Percentiles rank a stretch among this genome's conserved stretches.
Conservation (phyloP, 1,139 yeast species). For the Kodamaea plutei region DNA sequence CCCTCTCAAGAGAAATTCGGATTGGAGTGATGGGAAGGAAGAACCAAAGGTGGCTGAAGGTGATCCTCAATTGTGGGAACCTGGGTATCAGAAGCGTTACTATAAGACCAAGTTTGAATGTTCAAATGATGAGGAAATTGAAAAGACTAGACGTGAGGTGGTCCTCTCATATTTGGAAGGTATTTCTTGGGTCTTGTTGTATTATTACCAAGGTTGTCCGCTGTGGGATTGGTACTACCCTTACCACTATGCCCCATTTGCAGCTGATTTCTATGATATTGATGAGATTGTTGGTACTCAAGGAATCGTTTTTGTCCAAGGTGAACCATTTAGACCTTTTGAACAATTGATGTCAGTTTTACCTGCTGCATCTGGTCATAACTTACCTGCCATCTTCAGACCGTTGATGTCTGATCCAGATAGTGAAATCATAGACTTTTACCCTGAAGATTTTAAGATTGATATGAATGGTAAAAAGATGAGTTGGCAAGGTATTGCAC, state of each 20-base stretch:
- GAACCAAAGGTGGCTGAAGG: slow-evolving; percentile 37
- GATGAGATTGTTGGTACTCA: slow-evolving; percentile 43
- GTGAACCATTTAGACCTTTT: slow-evolving; percentile 85
- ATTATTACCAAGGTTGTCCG: slow-evolving; percentile 96
- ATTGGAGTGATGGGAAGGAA: background rate
- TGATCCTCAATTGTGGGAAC: slow-evolving; percentile 71
- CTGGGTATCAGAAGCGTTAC: slow-evolving; percentile 82
- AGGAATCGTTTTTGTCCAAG: slow-evolving; percentile 60
- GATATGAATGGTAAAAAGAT: slow-evolving; percentile 95
- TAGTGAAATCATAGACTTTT: slow-evolving; percentile 86
- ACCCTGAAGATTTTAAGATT: slow-evolving; percentile 82
- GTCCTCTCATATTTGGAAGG: slow-evolving; percentile 85
- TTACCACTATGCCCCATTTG: slow-evolving; percentile 97
- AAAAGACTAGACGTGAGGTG: slow-evolving; percentile 53
- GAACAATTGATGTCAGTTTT: slow-evolving; percentile 97
- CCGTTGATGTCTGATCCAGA: slow-evolving; percentile 76
- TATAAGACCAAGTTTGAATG: slow-evolving; percentile 72
- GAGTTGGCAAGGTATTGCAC: slow-evolving; percentile 94
- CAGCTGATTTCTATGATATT: slow-evolving; percentile 71
- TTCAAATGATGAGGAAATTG: slow-evolving; percentile 51
- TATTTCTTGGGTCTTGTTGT: slow-evolving; percentile 87
- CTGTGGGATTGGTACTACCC: slow-evolving; percentile 99
- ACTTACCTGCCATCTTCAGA: slow-evolving; percentile 78
- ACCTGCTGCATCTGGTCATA: slow-evolving; percentile 96
- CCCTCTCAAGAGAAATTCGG: background rate